Conservation (phyloP, 2,329 filamentous ascomycete species). For the Trichoderma sp. region DNA sequence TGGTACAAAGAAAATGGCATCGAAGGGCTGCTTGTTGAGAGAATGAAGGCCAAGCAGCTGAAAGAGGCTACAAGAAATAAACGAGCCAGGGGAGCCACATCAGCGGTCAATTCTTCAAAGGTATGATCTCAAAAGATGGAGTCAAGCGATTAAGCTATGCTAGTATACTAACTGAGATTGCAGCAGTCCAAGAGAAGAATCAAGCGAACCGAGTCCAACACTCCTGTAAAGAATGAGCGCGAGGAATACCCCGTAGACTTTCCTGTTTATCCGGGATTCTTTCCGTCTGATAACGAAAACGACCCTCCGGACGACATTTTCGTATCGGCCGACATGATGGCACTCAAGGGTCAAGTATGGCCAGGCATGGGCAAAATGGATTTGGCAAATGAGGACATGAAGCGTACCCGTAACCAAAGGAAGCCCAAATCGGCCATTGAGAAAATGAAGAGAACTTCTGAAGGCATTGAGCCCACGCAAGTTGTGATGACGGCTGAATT, state of each 20-base stretch:
- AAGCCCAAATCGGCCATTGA: slow-evolving; percentile 72
- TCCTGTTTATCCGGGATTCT: slow-evolving; percentile 35
- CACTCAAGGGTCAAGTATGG: slow-evolving; percentile 71
- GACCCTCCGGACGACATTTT: slow-evolving; percentile 35
- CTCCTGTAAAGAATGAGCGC: slow-evolving; percentile 36
- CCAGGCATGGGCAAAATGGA: slow-evolving; percentile 83
- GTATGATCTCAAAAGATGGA: slow-evolving; percentile 20
- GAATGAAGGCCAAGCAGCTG: slow-evolving; percentile 74
- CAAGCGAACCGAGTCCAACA: slow-evolving; percentile 32
- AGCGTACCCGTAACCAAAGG: slow-evolving; percentile 74
- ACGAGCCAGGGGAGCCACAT: slow-evolving; percentile 36
- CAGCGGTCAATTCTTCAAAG: slow-evolving; percentile 30
- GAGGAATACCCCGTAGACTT: slow-evolving; percentile 33
- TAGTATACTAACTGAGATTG: not conserved
- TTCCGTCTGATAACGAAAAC: slow-evolving; percentile 34
- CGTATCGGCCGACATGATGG: slow-evolving; percentile 36
- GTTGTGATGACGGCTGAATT: slow-evolving; percentile 60
- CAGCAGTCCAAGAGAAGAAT: slow-evolving; percentile 30
- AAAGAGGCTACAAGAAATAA: slow-evolving; percentile 61
- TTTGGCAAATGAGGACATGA: slow-evolving; percentile 72
- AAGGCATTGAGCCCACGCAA: slow-evolving; percentile 64
- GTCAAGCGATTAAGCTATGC: not conserved
- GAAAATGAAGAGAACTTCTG: slow-evolving; percentile 65
- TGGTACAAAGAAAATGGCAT: slow-evolving; percentile 78
- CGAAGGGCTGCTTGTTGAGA: slow-evolving; percentile 71